Evolutionary conservation across 2,329 filamentous ascomycete genomes (phyloP), one percentile per base, ranked within the genome.

Genomic region (Verticillium zaregamsianum): DNA sequence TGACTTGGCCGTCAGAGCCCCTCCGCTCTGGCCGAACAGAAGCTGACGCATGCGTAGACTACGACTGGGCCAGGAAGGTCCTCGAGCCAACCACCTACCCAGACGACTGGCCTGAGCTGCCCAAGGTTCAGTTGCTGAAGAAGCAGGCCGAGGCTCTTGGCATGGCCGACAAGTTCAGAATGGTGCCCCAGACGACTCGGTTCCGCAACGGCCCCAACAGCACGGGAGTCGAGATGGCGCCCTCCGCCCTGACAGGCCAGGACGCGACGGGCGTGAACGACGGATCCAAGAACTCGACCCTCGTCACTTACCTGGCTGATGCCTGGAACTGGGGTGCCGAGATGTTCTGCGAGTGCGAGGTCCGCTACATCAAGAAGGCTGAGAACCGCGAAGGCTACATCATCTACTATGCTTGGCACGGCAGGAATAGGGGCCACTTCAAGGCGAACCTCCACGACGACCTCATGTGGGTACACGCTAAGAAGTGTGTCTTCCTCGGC

Each of bases 261-360:
- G 88, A 90, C 66, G 74, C 72, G 45, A 89, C 86, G 0, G 88
- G 87, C 1, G 66, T 88, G 62, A 90, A 90, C 66, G 88, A 90
- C 70, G 86, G 86, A 2, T 89, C 85, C 33, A 90, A 90, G 72
- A 89, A 82, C 20, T 87, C 83, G 12, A 89, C 85, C 0, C 76
- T 87, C 1, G 85, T 88, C 40, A 90, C 87, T 0, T 90, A 90
- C 67, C 75, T 90, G 8, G 80, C 85, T 8, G 88, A 90, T 70
- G 87, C 88, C 2, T 90, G 87, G 87, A 88, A 89, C 67, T 88
- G 86, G 86, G 88, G 87, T 9, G 86, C 88, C 14, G 87, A 90
- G 68, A 84, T 90, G 72, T 90, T 90, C 65, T 90, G 88, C 71
- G 82, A 87, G 66, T 87, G 86, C 63, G 86, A 90, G 70, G 88